Base-by-base conservation (phyloP, 2,329 filamentous ascomycete species). In the Diaporthe batatas region DNA sequence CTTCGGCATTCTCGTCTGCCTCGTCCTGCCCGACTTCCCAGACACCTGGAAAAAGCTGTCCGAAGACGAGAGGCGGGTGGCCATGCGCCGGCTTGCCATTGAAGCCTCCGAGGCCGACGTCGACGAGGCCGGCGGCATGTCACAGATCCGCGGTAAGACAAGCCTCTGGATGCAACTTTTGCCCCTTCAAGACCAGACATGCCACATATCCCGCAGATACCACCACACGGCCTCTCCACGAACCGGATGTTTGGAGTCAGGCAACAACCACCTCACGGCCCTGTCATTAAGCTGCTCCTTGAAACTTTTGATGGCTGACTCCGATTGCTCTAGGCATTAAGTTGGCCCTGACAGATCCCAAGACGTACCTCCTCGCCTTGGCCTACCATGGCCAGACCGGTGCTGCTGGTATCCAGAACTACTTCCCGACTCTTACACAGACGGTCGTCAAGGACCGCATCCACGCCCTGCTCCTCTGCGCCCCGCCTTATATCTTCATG, bases 401-500 rank as follows among this genome's bases (percentile, higher is more conserved):
- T 6, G 73, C 73, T 0, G 73, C 73, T n/a, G 73, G 73, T 8
- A 74, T 74, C 34, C 73, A 74, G 58, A 74, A 74, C 10, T 75
- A 73, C 36, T 75, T 81, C 72, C 79, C 80, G 6, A 79, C 77
- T 1, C 78, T 82, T 29, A 78, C 79, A 2, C 68, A 76, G 70
- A 74, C 77, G 4, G 75, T 82, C 42, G 76, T 74, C 2, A 77
- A 75, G 70, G 70, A 73, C 53, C 75, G 68, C 21, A 77, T 75
- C 8, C 73, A 72, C 2, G 79, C 77, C 32, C 75, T 80, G 44
- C 74, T 81, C 1, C 77, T 81, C 29, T 80, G 79, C 6, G 77
- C 79, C 0, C 80, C 80, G 11, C 80, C 80, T 0, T 81, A 77
- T 34, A 74, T 80, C 39, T 73, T 78, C 32, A 77, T 77, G 68